Evolutionary conservation across 1,284 basidiomycete genomes (phyloP).

Genomic region (Ganoderma boninense): DNA sequence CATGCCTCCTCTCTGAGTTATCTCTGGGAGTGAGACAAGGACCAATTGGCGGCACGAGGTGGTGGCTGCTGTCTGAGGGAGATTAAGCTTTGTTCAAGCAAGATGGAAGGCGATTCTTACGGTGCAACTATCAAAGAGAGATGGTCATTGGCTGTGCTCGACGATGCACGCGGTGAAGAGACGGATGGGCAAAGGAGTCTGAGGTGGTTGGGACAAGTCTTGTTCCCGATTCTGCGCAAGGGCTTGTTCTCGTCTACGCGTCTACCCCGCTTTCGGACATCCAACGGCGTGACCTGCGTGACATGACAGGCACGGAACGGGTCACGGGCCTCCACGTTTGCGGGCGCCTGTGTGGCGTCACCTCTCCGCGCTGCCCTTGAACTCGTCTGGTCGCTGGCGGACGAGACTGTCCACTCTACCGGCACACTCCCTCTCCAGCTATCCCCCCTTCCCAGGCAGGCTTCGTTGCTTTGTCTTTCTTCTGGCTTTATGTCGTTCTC

Average conservation of each 20-base stretch:
- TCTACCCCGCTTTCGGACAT: background rate
- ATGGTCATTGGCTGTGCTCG: slow-evolving; percentile 4
- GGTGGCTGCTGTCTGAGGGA: slow-evolving; percentile 5
- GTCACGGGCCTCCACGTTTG: slow-evolving; percentile 26
- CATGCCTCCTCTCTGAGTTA: slow-evolving; percentile 18
- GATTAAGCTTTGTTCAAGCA: slow-evolving; percentile 10
- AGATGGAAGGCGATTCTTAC: slow-evolving; percentile 6
- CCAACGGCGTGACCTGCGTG: background rate
- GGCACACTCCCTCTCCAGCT: slow-evolving; percentile 17
- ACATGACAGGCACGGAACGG: background rate
- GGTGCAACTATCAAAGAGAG: slow-evolving; percentile 3
- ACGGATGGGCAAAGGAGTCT: background rate
- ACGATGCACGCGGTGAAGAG: slow-evolving; percentile 3
- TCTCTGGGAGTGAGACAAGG: slow-evolving; percentile 4
- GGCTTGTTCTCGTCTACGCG: slow-evolving; percentile 6
- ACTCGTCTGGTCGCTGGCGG: slow-evolving; percentile 11
- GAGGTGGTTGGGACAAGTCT: background rate
- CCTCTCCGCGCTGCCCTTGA: slow-evolving; percentile 9
- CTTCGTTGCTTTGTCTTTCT: slow-evolving; percentile 24
- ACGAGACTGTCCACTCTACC: background rate
- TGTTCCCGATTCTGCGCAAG: slow-evolving; percentile 2
- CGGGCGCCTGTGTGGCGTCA: slow-evolving; percentile 12
- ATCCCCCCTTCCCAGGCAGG: slow-evolving; percentile 20
- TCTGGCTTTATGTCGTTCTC: slow-evolving; percentile 48
- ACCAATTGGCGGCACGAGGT: background rate